Percentiles rank a stretch among this genome's conserved stretches.
Evolutionary conservation across 768 basidiomycete species (phyloP).

Genomic region (Erythrobasidium yunnanense): DNA sequence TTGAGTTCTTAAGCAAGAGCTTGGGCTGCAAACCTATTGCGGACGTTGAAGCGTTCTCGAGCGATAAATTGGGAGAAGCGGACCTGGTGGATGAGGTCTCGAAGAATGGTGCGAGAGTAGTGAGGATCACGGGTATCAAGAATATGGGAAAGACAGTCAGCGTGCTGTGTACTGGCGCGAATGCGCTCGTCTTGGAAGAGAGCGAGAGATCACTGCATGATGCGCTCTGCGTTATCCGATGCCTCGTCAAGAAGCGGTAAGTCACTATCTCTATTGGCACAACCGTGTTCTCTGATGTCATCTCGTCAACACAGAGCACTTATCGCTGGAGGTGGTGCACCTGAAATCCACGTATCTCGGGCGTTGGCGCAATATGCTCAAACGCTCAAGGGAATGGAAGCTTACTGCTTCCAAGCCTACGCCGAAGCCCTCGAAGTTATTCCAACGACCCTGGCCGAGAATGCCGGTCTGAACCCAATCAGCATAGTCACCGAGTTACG

Average conservation of each 20-base stretch:
- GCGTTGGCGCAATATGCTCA: conserved; percentile 80
- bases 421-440: conserved; percentile 97
- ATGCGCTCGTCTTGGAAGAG: conserved; percentile 87
- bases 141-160: conserved; percentile 89
- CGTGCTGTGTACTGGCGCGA: conserved; percentile 87
- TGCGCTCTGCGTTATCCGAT: conserved; percentile 95
- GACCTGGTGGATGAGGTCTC: conserved; percentile 86
- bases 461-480: conserved; percentile 94
- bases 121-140: conserved; percentile 87
- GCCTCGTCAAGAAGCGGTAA: conserved; percentile 94
- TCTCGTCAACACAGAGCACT: conserved; percentile 54
- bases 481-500: conserved; percentile 95
- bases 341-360: conserved; percentile 93
- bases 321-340: conserved; percentile 91
- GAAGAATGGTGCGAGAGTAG: conserved; percentile 73
- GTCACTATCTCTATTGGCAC: conserved; percentile 38
- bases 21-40: conserved; percentile 91
- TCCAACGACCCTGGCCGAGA: conserved; percentile 93
- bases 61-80: conserved; percentile 93
- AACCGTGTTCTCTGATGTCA: background rate
- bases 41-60: conserved; percentile 92
- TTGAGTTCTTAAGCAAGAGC: conserved; percentile 90
- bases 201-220: conserved; percentile 95
- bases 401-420: conserved; percentile 97
- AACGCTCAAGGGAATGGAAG: conserved; percentile 92